Percentiles rank a stretch among this genome's conserved stretches.
phyloP scores from a whole-genome alignment of 176 grass and related monocot genomes.

The Cocos nucifera region DNA sequence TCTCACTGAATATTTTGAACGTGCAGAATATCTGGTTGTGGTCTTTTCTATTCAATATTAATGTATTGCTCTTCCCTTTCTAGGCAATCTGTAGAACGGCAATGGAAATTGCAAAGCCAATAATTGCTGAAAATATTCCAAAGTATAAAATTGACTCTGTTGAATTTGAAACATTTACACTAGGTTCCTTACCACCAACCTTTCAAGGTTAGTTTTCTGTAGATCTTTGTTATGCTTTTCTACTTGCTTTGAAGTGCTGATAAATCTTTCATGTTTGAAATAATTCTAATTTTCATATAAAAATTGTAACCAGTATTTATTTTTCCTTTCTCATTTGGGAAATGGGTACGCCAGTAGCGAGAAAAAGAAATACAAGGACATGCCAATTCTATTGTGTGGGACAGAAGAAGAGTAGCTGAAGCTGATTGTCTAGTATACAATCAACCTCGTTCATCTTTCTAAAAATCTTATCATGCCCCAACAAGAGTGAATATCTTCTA shows the following conservation, averaged over 20 bases:
- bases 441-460: no score
- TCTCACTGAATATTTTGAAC: background rate
- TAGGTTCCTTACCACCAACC: constrained; percentile 84
- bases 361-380: no score
- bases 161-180: constrained; percentile 82
- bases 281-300: no score
- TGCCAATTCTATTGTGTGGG: no score
- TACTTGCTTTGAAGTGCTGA: background rate
- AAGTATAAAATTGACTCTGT: constrained; percentile 89
- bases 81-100: constrained; percentile 89
- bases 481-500: no score
- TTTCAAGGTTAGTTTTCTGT: constrained; percentile 62
- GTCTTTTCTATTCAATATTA: constrained; percentile 14
- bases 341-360: no score
- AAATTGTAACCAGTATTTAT: no score
- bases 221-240: constrained; percentile 1
- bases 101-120: constrained; percentile 68
- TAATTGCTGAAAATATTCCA: constrained; percentile 66
- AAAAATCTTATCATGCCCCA: no score
- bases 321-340: no score
- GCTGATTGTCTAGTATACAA: no score
- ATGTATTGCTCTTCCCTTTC: constrained; percentile 20
- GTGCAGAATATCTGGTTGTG: background rate
- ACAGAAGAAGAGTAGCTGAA: no score
- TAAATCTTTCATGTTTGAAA: background rate